Evolutionary conservation across 2,329 filamentous ascomycete species (phyloP), one percentile per base, ranked within the genome.

Genomic region (Rhynchosporium agropyri): DNA sequence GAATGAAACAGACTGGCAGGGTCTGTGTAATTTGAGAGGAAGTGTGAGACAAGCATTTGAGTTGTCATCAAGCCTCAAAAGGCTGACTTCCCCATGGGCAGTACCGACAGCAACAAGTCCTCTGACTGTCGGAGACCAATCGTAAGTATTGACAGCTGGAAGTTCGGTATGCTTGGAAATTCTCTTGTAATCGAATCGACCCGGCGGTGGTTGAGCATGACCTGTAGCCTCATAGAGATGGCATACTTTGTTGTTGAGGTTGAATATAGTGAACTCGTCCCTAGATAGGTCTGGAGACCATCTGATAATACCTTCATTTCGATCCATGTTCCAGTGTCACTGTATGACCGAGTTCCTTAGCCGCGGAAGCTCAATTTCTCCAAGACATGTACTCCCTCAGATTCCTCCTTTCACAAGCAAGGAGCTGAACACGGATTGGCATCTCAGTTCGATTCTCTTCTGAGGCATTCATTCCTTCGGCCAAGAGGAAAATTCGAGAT

Each of bases 1-100:
- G 77, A 95, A 92, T 3, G 90, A 88, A 46, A 95, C 89, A 0
- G 90, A 89, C 71, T 94, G 91, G 70, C 90, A 94, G 49, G 89
- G 89, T 50, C 91, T 84, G 60, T 89, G 85, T 74, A 92, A 86
- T 74, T 90, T 91, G 53, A 92, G 83, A 26, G 85, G 84, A 64
- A 92, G 85, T 56, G 89, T 85, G 55, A 85, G 73, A 67, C 84
- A 84, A 40, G 82, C 84, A 71, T 84, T 91, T 58, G 82, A 88
- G 67, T 85, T 84, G 69, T 90, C 86, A 71, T 92, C 87, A 54
- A 95, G 83, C 65, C 87, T 84, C 61, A 95, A 77, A 26, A 96
- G 78, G 66, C 89, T 89, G 66, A 92, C 89, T 61, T 92, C 85
- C 55, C 91, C 91, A 45, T 86, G 87, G 13, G 86, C 83, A 10